Evolutionary conservation across 768 basidiomycete species (phyloP), one percentile per base, ranked within the genome.

Genomic region (Lentinula raphanica): DNA sequence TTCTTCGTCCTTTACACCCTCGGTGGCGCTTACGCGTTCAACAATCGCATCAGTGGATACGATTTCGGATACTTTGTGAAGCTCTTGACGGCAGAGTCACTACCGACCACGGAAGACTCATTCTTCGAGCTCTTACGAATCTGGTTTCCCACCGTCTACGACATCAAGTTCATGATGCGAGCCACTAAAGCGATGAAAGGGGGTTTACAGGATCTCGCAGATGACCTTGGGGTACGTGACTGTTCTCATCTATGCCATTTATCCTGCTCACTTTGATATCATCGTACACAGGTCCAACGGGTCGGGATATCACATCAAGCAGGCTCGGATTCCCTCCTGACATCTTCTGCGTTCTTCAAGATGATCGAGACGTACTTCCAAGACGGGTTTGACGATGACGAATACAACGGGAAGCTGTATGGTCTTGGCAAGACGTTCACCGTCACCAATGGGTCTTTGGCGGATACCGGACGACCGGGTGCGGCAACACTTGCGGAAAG

Each of bases 1-100:
- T n/a, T n/a, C 69, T 88, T 76, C 27, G 17, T 23, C 23, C 27
- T 12, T 31, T n/a, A 17, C 21, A 25, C 49, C 27, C 58, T 11
- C 21, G 17, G 1, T 44, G 35, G 28, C 44, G 2, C 45, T 31
- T 59, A 11, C 54, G 40, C 36, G 15, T 31, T 45, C 42, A 15
- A 59, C 63, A 59, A n/a, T 38, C 58, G 29, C 5, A 8, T 54
- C 67, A 98, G 96, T 71, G 97, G 96, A 49, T 98, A 98, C 73
- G 97, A 99, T 72, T 98, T 99, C 74, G 97, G 97, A 35, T 99
- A 98, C 70, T 90, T 99, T 65, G 86, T 99, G 72, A 97, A 96
- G 71, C 82, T 98, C 40, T 80, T 99, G 51, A 90, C 92, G 23
- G 88, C 83, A 60, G 78, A 87, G 66, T 90, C 94, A 45, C 74